phyloP scores from a whole-genome alignment of 1,139 yeast species.

The Saccharomycopsis hybrid region DNA sequence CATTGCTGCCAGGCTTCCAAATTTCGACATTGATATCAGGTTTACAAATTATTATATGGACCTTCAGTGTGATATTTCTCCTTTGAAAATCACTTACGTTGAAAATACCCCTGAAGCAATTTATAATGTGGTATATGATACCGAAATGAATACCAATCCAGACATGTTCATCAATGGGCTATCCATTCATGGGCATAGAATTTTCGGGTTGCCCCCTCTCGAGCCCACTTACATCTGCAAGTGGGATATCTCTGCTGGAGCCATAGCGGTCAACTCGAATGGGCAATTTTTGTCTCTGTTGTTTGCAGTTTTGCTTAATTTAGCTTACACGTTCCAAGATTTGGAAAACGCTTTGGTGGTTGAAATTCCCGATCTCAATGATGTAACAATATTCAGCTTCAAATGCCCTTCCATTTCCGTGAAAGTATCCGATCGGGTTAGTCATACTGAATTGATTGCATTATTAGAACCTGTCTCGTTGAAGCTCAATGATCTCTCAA shows the following conservation, averaged over 20 bases:
- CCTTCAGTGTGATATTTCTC: slow-evolving; percentile 47
- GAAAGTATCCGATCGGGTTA: slow-evolving; percentile 29
- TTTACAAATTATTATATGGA: slow-evolving; percentile 94
- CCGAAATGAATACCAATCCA: slow-evolving; percentile 27
- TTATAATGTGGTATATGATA: slow-evolving; percentile 24
- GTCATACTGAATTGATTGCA: slow-evolving; percentile 27
- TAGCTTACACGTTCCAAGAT: slow-evolving; percentile 63
- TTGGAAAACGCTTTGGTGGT: slow-evolving; percentile 65
- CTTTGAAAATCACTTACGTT: slow-evolving; percentile 36
- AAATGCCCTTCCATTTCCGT: slow-evolving; percentile 28
- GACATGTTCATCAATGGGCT: slow-evolving; percentile 59
- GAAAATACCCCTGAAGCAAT: slow-evolving; percentile 27
- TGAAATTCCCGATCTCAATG: slow-evolving; percentile 52
- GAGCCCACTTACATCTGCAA: slow-evolving; percentile 85
- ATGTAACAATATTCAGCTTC: slow-evolving; percentile 52
- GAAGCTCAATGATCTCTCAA: slow-evolving; percentile 63
- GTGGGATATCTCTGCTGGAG: slow-evolving; percentile 78
- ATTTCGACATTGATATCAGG: slow-evolving; percentile 69
- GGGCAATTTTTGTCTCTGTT: slow-evolving; percentile 44
- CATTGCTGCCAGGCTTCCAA: slow-evolving; percentile 56
- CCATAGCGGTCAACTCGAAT: slow-evolving; percentile 46
- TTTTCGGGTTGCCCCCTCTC: slow-evolving; percentile 86
- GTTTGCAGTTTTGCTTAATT: slow-evolving; percentile 36
- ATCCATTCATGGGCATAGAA: slow-evolving; percentile 74
- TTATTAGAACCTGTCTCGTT: slow-evolving; percentile 37